phyloP scores from a whole-genome alignment of 2,329 filamentous ascomycete genomes.

The Myrmaecium sp. region DNA sequence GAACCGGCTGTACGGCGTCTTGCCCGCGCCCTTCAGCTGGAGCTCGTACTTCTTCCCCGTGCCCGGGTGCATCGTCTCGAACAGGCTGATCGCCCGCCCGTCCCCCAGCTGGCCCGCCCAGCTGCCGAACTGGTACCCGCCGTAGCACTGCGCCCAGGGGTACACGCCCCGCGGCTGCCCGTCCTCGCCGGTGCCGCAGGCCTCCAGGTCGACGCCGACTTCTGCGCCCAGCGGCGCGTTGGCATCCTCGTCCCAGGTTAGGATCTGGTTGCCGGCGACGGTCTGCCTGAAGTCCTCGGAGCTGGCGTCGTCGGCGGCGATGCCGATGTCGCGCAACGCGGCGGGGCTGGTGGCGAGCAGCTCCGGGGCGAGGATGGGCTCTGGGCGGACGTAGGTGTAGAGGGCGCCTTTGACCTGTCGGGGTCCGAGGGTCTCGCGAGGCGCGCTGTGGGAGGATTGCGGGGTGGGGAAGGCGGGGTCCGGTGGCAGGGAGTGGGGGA shows the following conservation, averaged over 20 bases:
- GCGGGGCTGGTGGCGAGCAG: constrained; percentile 64
- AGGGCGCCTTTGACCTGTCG: constrained; percentile 70
- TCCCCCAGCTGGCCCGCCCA: constrained; percentile 96
- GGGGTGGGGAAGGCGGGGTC: constrained; percentile 70
- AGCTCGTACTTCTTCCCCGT: constrained; percentile 69
- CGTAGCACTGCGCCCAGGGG: constrained; percentile 97
- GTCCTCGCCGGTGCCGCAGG: constrained; percentile 43
- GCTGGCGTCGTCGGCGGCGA: constrained; percentile 49
- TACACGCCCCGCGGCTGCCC: constrained; percentile 94
- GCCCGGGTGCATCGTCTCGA: constrained; percentile 64
- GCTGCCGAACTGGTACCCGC: constrained; percentile 53
- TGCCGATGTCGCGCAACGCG: constrained; percentile 66
- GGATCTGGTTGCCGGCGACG: constrained; percentile 67
- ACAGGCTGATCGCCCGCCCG: constrained; percentile 83
- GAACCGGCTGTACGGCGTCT: constrained; percentile 90
- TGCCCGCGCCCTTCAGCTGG: constrained; percentile 84
- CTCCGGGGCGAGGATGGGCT: constrained; percentile 53
- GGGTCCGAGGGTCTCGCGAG: constrained; percentile 59
- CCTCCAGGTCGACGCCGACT: constrained; percentile 20
- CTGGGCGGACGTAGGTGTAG: constrained; percentile 82
- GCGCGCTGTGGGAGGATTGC: constrained; percentile 61
- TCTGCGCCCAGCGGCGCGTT: no score
- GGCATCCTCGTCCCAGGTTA: constrained; percentile 54
- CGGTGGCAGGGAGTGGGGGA: constrained; percentile 51
- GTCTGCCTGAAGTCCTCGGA: constrained; percentile 60